Evolutionary conservation across 192 early-diverging fungal species (phyloP), one percentile per base, ranked within the genome.

Genomic region (Coemansia sp.): DNA sequence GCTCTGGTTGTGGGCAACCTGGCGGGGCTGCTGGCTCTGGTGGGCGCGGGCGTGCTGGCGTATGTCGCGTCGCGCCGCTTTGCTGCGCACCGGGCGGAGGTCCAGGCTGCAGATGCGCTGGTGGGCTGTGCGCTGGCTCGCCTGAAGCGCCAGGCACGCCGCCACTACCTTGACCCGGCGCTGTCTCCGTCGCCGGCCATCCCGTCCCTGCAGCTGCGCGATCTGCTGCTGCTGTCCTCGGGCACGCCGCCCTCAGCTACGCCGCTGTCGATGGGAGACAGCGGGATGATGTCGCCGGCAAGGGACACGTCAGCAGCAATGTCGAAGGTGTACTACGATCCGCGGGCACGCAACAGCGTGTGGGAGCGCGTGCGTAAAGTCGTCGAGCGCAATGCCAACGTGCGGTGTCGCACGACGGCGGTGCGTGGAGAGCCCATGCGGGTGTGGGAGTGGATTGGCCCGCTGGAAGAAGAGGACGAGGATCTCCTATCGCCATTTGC

Each of bases 371-470:
- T 84, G 37, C 69, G 78, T 11, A 43, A 54, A 3, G 69, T 80
- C 14, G 81, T 86, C 1, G 84, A 83, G 56, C 68, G 67, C 19
- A 83, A 81, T 26, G 71, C 83, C 11, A 84, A 83, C 46, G 83
- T 86, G 20, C 83, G 83, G 12, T 80, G 76, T 33, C 59, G 83
- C 8, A 76, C 79, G 8, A 80, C 80, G 13, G 81, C 81, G 2
- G 77, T 84, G 6, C 62, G 74, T 1, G 84, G 84, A 5, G 84
- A 86, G 58, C 78, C 79, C 7, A 79, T 83, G 61, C 78, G 83
- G 18, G 80, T 78, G 30, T 86, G 84, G 84, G 83, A 86, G 45
- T 86, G 84, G 84, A 78, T 84, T 9, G 84, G 83, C 3, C 68
- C 76, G 5, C 45, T 78, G 41, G 74, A 71, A 10, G 61, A 75